phyloP scores from a whole-genome alignment of 495 filamentous ascomycete genomes.

The Penicilliopsis zonata region DNA sequence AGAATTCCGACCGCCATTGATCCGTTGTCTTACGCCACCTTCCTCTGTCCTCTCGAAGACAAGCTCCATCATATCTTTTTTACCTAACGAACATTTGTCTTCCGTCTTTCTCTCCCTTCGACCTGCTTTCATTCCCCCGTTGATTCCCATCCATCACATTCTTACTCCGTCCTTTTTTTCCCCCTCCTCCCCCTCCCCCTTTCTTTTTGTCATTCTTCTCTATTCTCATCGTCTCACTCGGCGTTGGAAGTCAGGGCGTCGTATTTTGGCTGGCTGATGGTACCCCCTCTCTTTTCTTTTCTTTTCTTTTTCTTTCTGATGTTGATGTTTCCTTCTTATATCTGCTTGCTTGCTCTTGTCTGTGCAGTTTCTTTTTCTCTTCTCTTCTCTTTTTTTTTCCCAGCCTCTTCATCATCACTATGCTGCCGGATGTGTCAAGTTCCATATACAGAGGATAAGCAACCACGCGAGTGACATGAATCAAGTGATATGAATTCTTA shows the following conservation, averaged over 20 bases:
- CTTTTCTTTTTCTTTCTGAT: constrained; percentile 17
- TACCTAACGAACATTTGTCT: too few species aligned
- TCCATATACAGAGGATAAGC: constrained; percentile 7
- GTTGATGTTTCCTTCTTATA: background rate
- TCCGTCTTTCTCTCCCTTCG: background rate
- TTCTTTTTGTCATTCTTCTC: constrained; percentile 17
- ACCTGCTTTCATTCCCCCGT: background rate
- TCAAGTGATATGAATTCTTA: too few species aligned
- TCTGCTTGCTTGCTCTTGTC: background rate
- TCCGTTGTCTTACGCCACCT: too few species aligned
- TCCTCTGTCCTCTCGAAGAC: too few species aligned
- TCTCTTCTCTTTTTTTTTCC: background rate
- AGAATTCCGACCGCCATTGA: too few species aligned
- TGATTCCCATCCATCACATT: constrained; percentile 5
- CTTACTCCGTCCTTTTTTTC: constrained; percentile 4
- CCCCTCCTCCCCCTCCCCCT: constrained; percentile 7
- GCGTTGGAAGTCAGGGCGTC: constrained; percentile 38
- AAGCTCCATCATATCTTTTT: too few species aligned
- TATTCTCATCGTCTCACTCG: constrained; percentile 28
- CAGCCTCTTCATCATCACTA: constrained; percentile 1
- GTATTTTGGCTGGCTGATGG: constrained; percentile 29
- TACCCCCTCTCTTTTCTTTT: constrained; percentile 13
- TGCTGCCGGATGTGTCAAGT: constrained; percentile 5
- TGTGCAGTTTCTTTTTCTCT: constrained; percentile 9
- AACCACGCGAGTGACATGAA: background rate